Conservation (phyloP, 768 basidiomycete genomes). For the Auriscalpium vulgare region DNA sequence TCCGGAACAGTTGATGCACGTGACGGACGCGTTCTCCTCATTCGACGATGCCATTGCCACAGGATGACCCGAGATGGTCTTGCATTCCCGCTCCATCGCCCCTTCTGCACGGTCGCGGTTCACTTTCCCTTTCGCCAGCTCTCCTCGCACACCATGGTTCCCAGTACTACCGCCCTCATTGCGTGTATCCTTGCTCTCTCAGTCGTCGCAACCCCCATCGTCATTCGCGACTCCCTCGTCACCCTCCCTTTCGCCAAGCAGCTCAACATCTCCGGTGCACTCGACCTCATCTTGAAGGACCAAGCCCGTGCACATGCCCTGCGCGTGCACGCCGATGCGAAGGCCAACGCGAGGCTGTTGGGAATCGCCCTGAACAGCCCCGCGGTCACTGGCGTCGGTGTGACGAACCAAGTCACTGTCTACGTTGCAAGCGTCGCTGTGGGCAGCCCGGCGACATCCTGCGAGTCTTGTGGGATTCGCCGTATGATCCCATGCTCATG, state of each 20-base stretch:
- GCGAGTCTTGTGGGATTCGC: conserved; percentile 23
- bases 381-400: conserved; percentile 24
- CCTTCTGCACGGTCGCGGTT: too few relatives aligned
- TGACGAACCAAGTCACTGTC: conserved; percentile 33
- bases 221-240: conserved; percentile 16
- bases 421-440: conserved; percentile 36
- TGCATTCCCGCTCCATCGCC: too few relatives aligned
- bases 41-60: too few relatives aligned
- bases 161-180: conserved; percentile 17
- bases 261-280: conserved; percentile 41
- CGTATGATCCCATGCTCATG: not conserved
- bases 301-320: conserved; percentile 40
- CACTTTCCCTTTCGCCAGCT: not conserved
- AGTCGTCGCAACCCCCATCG: conserved; percentile 17
- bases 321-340: conserved; percentile 30
- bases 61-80: too few relatives aligned
- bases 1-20: too few relatives aligned
- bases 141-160: conserved; percentile 11
- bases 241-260: conserved; percentile 46
- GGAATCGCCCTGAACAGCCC: not conserved
- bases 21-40: too few relatives aligned
- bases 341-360: conserved; percentile 16
- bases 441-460: conserved; percentile 46
- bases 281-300: conserved; percentile 44
- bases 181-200: conserved; percentile 18